Evolutionary conservation across 2,329 filamentous ascomycete species (phyloP).

Genomic region (Tolypocladium tropicale): DNA sequence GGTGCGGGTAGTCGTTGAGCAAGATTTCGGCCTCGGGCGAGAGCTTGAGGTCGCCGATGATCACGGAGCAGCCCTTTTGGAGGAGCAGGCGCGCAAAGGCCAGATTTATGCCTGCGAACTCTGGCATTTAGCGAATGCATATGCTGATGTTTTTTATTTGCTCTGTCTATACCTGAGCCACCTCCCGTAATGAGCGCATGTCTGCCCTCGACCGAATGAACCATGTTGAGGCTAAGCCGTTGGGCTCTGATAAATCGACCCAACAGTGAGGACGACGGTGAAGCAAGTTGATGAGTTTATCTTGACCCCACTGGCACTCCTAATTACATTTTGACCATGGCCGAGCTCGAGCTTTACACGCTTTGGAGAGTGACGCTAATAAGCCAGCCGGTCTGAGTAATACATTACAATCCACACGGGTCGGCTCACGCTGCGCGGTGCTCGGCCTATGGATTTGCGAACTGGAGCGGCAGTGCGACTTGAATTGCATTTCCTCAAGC

Average conservation of each 20-base stretch:
- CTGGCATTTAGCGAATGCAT: background rate
- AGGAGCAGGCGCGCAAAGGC: conserved; percentile 23
- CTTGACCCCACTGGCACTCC: too few relatives aligned
- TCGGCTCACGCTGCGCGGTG: background rate
- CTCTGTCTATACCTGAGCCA: conserved; percentile 9
- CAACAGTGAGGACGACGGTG: background rate
- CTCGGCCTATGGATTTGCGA: background rate
- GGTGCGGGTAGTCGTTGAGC: conserved; percentile 18
- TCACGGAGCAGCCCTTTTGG: conserved; percentile 22
- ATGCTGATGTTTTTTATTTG: background rate
- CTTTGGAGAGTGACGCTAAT: background rate
- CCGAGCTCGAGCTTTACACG: background rate
- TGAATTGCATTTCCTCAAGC: background rate
- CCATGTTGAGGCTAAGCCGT: conserved; percentile 2
- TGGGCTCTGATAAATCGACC: background rate
- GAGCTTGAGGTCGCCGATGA: conserved; percentile 25
- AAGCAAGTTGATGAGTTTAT: background rate
- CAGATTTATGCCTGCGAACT: conserved; percentile 23
- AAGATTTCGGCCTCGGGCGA: conserved; percentile 22
- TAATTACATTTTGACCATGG: too few relatives aligned
- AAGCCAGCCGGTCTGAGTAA: background rate
- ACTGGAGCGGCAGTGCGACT: background rate
- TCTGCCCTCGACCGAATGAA: conserved; percentile 14
- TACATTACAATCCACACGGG: background rate
- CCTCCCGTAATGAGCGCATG: conserved; percentile 22